Conservation (phyloP, 2,329 filamentous ascomycete genomes). For the Colletotrichum chlorophyti region DNA sequence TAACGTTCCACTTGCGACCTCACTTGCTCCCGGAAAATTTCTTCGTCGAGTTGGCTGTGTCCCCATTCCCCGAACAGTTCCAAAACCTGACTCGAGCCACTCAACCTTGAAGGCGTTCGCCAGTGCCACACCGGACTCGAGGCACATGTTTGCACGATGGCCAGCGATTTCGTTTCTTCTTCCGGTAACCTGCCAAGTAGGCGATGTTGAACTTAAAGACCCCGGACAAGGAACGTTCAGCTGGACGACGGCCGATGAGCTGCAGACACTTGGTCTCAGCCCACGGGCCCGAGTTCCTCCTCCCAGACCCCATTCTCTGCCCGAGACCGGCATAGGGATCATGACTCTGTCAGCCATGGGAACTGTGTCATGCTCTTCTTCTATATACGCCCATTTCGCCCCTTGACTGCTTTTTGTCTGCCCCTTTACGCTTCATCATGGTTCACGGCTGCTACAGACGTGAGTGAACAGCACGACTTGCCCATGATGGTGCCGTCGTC, state of each 20-base stretch:
- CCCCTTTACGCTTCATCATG: not conserved
- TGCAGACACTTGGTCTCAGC: slow-evolving; percentile 8
- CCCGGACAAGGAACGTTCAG: not conserved
- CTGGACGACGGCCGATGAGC: not conserved
- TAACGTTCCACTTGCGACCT: too few relatives aligned
- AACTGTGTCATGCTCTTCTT: not conserved
- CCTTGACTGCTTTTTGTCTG: not conserved
- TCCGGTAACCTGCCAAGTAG: not conserved
- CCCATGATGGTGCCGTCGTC: slow-evolving; percentile 2
- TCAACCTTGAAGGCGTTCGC: not conserved
- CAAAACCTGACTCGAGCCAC: not conserved
- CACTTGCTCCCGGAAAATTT: too few relatives aligned
- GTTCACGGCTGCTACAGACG: not conserved
- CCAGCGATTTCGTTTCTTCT: slow-evolving; percentile 6
- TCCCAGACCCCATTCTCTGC: slow-evolving; percentile 2
- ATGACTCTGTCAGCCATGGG: slow-evolving; percentile 10
- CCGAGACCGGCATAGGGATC: not conserved
- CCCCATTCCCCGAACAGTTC: too few relatives aligned
- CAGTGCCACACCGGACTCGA: not conserved
- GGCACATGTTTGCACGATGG: not conserved
- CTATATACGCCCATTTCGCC: not conserved
- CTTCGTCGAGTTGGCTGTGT: too few relatives aligned
- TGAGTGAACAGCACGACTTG: not conserved
- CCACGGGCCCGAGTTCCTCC: slow-evolving; percentile 11
- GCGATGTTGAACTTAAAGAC: not conserved